These are phyloP conservation scores for Magnolia changhungtana DNA, from an alignment of 164 flowering plant genomes.

Conservation along the genomic window DNA sequence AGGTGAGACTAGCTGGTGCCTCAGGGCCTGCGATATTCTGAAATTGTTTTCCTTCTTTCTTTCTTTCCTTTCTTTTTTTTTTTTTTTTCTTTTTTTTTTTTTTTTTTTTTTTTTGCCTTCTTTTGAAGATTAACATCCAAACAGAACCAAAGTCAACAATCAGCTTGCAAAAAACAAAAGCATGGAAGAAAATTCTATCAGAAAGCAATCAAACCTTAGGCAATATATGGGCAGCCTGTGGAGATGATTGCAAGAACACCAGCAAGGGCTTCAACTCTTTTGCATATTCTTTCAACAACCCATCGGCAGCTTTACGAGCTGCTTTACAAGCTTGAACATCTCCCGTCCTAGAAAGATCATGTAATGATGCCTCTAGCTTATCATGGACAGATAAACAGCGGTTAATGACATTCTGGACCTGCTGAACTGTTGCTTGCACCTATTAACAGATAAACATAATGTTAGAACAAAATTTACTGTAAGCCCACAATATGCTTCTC, in stretches of 20 bases:
- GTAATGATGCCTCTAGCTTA: slow-evolving; percentile 81
- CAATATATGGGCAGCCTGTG: slow-evolving; percentile 60
- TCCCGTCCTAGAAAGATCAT: slow-evolving; percentile 85
- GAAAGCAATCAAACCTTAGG: slow-evolving; percentile 57
- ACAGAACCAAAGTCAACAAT: not conserved
- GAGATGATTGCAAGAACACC: slow-evolving; percentile 65
- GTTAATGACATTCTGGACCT: slow-evolving; percentile 44
- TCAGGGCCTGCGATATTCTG: not conserved
- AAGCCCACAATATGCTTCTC: too few relatives aligned
- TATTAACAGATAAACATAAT: slow-evolving; percentile 22
- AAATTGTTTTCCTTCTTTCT: too few relatives aligned
- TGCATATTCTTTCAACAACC: slow-evolving; percentile 61
- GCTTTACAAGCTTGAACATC: slow-evolving; percentile 90
- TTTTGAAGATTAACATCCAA: not conserved
- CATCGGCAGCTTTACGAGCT: slow-evolving; percentile 75
- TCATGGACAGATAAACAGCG: slow-evolving; percentile 64
- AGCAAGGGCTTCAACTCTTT: slow-evolving; percentile 78
- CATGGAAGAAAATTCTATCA: not conserved
- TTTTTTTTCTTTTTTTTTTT: too few relatives aligned
- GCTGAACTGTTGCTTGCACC: slow-evolving; percentile 76
- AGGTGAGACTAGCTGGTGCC: not conserved
- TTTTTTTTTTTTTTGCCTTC: too few relatives aligned
- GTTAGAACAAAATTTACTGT: not conserved
- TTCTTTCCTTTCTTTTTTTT: too few relatives aligned
- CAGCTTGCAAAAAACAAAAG: not conserved